Base-by-base conservation (phyloP, 768 basidiomycete species). In the Agaricus blazei region DNA sequence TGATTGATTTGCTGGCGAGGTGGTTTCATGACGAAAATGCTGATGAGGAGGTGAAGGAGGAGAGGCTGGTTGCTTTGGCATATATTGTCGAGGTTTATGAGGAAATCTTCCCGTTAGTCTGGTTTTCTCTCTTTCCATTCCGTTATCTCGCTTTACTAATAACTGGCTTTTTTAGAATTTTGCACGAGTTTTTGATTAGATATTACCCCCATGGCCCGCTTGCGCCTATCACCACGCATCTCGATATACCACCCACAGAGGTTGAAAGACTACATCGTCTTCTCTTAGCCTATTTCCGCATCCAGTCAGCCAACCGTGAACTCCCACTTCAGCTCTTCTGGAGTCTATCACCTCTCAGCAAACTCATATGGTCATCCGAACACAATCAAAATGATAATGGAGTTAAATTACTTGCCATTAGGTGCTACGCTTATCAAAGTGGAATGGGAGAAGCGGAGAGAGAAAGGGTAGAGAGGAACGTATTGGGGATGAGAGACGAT, bases 371-470 rank as follows among this genome's bases (percentile, higher is more conserved):
- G 73, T 70, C 71, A 1, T 61, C 68, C 2, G 59, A 68, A 43
- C 63, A 76, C 40, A 50, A 49, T 37, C 48, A 42, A 8, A n/a
- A 50, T n/a, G 86, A 94, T 63, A 64, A 71, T 41, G 88, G 81
- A 1, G 79, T 85, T 28, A 79, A 80, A 11, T 73, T 87, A 24
- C 73, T 97, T 8, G 84, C 91, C 6, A 85, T 93, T 24, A 79
- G 82, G 9, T 90, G 90, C 64, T 91, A 93, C 68, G 81, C 88
- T 0, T 65, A 84, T 45, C 88, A 90, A 61, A 81, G 79, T 48
- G 81, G 87, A 4, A 88, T 93, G 84, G 81, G 83, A 15, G 92
- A 96, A 67, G 79, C 73, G 0, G 87, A 89, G 58, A 81, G 90
- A 29, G 79, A 81, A 34, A 79, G 79, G 50, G 64, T 90, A 55